Percentiles rank a stretch among this genome's conserved stretches.
Conservation (phyloP, 75 land plant genomes). For the Cupressus sempervirens region DNA sequence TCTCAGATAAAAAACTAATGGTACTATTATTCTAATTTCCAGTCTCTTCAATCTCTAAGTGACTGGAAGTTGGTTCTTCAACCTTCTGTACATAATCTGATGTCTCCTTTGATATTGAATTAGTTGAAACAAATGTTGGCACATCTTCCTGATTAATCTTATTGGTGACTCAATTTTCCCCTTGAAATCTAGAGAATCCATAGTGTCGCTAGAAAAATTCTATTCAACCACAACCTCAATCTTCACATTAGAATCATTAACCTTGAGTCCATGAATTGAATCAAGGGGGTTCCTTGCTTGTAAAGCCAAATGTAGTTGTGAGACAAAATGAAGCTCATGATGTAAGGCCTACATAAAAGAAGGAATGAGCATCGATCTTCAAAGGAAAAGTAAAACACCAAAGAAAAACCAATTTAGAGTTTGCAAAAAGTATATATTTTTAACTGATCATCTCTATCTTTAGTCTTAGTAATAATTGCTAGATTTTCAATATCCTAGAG, state of each 20-base stretch:
- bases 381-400: background rate
- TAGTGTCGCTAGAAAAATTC: background rate
- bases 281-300: background rate
- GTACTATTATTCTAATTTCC: background rate
- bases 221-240: background rate
- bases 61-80: slow-evolving; percentile 3
- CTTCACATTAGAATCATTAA: background rate
- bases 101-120: background rate
- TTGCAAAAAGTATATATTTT: background rate
- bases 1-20: background rate
- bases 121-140: background rate
- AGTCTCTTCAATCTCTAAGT: slow-evolving; percentile 8
- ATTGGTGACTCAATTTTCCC: background rate
- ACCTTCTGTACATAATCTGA: background rate
- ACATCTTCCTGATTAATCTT: slow-evolving; percentile 1
- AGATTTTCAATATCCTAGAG: background rate
- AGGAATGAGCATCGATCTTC: background rate
- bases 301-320: slow-evolving; percentile 1
- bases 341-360: slow-evolving; percentile 2
- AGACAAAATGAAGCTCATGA: background rate
- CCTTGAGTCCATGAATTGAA: background rate
- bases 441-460: slow-evolving; percentile 4
- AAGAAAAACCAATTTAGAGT: background rate
- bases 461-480: slow-evolving; percentile 8
- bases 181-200: background rate